Base-by-base conservation (phyloP, 169 alveolate species). In the Cryptosporidium muris region DNA sequence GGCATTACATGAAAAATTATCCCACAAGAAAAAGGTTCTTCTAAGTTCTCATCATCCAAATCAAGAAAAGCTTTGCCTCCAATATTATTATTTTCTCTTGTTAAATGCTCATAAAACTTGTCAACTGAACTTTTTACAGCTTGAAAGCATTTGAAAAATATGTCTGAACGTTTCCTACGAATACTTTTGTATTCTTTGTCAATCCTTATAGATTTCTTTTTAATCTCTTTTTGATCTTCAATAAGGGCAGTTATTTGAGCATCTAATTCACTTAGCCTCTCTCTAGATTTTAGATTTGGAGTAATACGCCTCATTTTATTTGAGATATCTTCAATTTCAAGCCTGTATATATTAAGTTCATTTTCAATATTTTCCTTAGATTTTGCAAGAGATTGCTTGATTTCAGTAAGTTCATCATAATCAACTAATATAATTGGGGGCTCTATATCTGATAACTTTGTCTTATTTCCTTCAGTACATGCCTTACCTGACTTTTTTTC, bases 1-100 rank as follows among this genome's bases (percentile, higher is more conserved):
- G 97, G 97, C 42, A 92, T 91, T 1, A 96, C 96, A 8, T 91
- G 88, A 81, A 89, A 95, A 7, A 89, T 90, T 16, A 95, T 89
- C 40, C 90, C 92, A 43, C 95, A 94, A 47, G 93, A 90, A 80
- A 91, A 95, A 1, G 97, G 97, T 43, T 92, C 94, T 14, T 85
- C 92, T 66, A 81, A 85, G 63, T 92, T 89, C 34, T 92, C 92
- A 58, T 89, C 88, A 67, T 91, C 92, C 47, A 94, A 68, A 54
- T 82, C 85, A 5, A 94, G 94, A 37, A 88, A 89, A 51, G 95
- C 97, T 37, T 94, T 94, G 11, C 92, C 92, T 42, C 89, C 89
- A 36, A 67, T 66, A 65, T 89, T 89, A 42, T 74, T 81, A 9
- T 82, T 81, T n/a, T 67, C 80, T 42, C 68, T 58, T 2, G 97